A percentile compares a stretch with the other conserved stretches of the same genome.
These are phyloP conservation scores for Aspergillus tamarii DNA, from an alignment of 2,329 filamentous ascomycete species.

Conservation along the genomic window DNA sequence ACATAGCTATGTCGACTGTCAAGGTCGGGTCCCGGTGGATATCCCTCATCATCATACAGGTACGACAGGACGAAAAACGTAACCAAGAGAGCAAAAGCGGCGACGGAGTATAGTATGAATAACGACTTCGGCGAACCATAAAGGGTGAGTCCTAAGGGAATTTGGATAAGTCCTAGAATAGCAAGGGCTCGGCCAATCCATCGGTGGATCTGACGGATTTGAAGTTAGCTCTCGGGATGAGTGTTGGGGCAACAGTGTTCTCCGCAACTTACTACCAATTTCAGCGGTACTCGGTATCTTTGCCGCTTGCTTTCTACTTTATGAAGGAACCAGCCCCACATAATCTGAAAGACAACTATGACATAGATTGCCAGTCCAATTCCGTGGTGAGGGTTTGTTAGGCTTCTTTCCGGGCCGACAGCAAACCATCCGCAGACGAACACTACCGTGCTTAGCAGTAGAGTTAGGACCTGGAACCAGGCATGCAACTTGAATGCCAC, in stretches of 20 bases:
- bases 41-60: slow-evolving; percentile 57
- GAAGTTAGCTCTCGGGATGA: not conserved
- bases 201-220: slow-evolving; percentile 71
- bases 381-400: slow-evolving; percentile 69
- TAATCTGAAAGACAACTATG: slow-evolving; percentile 60
- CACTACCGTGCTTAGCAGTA: slow-evolving; percentile 64
- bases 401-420: slow-evolving; percentile 61
- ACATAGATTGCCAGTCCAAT: slow-evolving; percentile 68
- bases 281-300: slow-evolving; percentile 59
- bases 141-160: slow-evolving; percentile 84
- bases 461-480: slow-evolving; percentile 64
- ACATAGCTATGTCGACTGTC: slow-evolving; percentile 62
- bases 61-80: slow-evolving; percentile 81
- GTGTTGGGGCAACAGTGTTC: not conserved
- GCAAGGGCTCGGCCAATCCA: slow-evolving; percentile 81
- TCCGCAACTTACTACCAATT: slow-evolving; percentile 55
- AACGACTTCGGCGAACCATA: slow-evolving; percentile 86
- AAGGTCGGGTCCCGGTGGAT: slow-evolving; percentile 57
- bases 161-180: slow-evolving; percentile 80
- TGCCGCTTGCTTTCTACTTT: slow-evolving; percentile 56
- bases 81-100: slow-evolving; percentile 71
- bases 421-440: slow-evolving; percentile 66
- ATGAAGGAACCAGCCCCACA: slow-evolving; percentile 63
- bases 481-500: slow-evolving; percentile 64
- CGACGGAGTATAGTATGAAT: slow-evolving; percentile 84